Evolutionary conservation across 2,329 filamentous ascomycete genomes (phyloP), one percentile per base, ranked within the genome.

Genomic region (Verticillium nubilum): DNA sequence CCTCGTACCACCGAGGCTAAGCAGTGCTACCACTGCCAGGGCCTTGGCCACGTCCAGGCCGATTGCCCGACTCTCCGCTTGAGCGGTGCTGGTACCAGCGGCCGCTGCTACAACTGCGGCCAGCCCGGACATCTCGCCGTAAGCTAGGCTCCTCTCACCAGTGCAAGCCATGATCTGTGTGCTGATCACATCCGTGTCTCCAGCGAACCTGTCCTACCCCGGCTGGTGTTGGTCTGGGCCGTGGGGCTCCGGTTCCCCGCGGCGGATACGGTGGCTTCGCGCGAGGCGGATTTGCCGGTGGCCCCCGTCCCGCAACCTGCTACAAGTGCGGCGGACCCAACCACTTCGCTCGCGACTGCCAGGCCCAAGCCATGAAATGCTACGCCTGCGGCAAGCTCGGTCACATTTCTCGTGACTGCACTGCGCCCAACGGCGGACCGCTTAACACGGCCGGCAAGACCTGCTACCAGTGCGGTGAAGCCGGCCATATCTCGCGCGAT

Each of bases 11-110:
- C 95, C 65, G 95, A 99, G 80, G 92, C 92, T 58, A 99, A 99
- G 87, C 95, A 99, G 84, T 99, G 95, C 86, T 99, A 99, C 77
- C 95, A 98, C 81, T 99, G 95, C 84, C 95, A 98, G 82, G 95
- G 95, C 61, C 86, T 98, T 63, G 95, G 95, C 67, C 95, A 99
- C 75, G 95, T 99, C 70, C 95, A 99, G 82, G 95, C 95, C 68
- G 95, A 99, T 77, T 99, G 95, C 85, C 95, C 95, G 70, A 98
- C 95, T 63, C 86, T 99, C 65, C 92, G 95, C 68, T 78, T 99
- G 75, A 96, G 87, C 76, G 93, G 90, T 66, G 89, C 88, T 68
- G 86, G 88, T 64, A 88, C 88, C 62, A 88, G 89, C 73, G 92
- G 91, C 65, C 91, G 92, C 68, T 99, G 95, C 87, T 99, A 99